phyloP scores from a whole-genome alignment of 2,329 filamentous ascomycete genomes.

The Fusarium cyanostomum region DNA sequence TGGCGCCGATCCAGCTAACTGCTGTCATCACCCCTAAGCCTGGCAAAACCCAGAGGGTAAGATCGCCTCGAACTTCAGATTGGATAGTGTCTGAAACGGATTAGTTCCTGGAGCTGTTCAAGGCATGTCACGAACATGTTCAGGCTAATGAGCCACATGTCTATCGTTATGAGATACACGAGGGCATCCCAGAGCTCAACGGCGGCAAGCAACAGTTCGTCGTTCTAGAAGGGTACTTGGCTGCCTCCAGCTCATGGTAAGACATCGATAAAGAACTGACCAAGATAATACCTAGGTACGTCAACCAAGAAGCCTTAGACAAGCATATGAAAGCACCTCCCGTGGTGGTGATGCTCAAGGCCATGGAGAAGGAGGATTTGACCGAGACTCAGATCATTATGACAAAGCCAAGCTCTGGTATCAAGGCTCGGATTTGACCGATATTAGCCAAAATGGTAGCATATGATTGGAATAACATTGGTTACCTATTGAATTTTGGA shows the following conservation, averaged over 20 bases:
- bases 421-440: constrained; percentile 16
- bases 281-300: constrained; percentile 24
- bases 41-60: constrained; percentile 36
- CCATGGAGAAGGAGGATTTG: constrained; percentile 30
- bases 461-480: not conserved
- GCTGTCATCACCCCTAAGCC: constrained; percentile 43
- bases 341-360: constrained; percentile 33
- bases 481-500: too few relatives aligned
- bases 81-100: not conserved
- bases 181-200: constrained; percentile 36
- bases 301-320: constrained; percentile 37
- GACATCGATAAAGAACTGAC: not conserved
- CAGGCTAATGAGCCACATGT: constrained; percentile 40
- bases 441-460: not conserved
- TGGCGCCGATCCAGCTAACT: constrained; percentile 38
- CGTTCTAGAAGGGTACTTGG: constrained; percentile 39
- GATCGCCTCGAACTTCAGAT: not conserved
- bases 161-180: constrained; percentile 40
- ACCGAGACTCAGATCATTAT: constrained; percentile 30
- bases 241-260: too few relatives aligned
- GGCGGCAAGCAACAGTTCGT: constrained; percentile 38
- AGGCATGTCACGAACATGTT: constrained; percentile 36
- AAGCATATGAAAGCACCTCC: constrained; percentile 34
- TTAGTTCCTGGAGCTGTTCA: constrained; percentile 39
- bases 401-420: constrained; percentile 23